Conservation (phyloP, 2,329 filamentous ascomycete genomes). For the Ophiostoma quercus region DNA sequence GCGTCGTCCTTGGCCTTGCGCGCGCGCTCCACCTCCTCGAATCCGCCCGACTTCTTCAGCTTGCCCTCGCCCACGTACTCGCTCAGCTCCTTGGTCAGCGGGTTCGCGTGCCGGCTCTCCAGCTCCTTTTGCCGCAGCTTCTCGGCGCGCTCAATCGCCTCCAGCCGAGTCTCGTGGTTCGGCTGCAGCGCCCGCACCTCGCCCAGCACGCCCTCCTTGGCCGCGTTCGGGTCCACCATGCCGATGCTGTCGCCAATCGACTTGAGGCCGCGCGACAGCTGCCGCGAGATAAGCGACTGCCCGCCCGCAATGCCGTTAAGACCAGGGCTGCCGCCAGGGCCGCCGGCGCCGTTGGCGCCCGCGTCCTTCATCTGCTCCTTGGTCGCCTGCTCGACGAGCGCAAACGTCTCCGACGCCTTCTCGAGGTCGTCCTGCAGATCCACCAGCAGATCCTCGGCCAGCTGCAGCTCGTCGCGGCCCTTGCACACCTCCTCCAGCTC, state of each 20-base stretch:
- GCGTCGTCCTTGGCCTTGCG: constrained; percentile 81
- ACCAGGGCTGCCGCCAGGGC: constrained; percentile 37
- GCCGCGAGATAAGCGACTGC: constrained; percentile 33
- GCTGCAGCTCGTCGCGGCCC: constrained; percentile 86
- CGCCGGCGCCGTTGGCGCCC: constrained; percentile 41
- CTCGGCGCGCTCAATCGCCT: constrained; percentile 96
- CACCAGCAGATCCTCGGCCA: constrained; percentile 91
- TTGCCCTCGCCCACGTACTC: constrained; percentile 84
- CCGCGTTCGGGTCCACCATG: constrained; percentile 63
- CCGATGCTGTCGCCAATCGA: constrained; percentile 44
- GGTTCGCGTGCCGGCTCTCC: constrained; percentile 66
- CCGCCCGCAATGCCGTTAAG: constrained; percentile 18
- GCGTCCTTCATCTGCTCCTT: constrained; percentile 88
- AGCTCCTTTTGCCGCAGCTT: constrained; percentile 86
- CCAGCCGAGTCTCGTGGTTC: constrained; percentile 86
- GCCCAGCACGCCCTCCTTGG: constrained; percentile 85
- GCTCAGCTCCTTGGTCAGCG: constrained; percentile 77
- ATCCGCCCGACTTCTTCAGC: constrained; percentile 90
- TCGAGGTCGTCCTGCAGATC: constrained; percentile 93
- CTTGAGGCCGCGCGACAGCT: constrained; percentile 53
- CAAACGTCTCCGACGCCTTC: constrained; percentile 89
- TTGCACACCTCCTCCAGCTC: constrained; percentile 94
- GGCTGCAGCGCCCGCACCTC: constrained; percentile 91
- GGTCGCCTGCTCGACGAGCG: constrained; percentile 94
- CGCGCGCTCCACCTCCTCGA: constrained; percentile 86